Percentiles rank a stretch among this genome's conserved stretches.
Conservation (phyloP, 306 rosid genomes). For the Prunus mume region DNA sequence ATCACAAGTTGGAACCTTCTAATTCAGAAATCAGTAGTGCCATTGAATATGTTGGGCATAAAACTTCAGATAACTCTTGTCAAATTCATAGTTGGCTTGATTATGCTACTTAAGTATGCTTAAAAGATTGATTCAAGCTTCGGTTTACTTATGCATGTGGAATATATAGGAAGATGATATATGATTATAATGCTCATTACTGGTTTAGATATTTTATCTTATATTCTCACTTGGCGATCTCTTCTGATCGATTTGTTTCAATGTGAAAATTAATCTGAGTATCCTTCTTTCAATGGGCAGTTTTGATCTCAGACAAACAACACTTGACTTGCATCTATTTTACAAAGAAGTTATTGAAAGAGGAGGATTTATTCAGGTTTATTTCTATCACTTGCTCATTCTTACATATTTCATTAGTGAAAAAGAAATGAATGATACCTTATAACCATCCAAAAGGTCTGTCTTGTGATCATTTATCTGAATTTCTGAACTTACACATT, state of each 20-base stretch:
- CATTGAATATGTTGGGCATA: too few relatives aligned
- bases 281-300: slow-evolving; percentile 16
- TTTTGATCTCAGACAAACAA: slow-evolving; percentile 24
- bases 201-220: neutral
- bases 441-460: neutral
- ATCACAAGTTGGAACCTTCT: too few relatives aligned
- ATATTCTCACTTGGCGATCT: neutral
- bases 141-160: neutral
- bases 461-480: neutral
- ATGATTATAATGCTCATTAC: neutral
- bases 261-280: neutral
- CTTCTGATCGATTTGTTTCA: neutral
- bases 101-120: neutral
- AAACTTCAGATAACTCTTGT: too few relatives aligned
- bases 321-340: slow-evolving; percentile 27
- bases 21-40: too few relatives aligned
- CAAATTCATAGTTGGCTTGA: neutral
- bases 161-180: neutral
- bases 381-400: neutral
- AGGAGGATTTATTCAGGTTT: slow-evolving; percentile 35
- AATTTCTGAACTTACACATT: neutral
- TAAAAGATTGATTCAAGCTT: neutral
- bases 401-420: neutral
- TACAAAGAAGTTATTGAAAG: slow-evolving; percentile 32
- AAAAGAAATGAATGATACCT: neutral